These are phyloP conservation scores for Geum urbanum DNA, from an alignment of 306 rosid genomes.

Conservation along the genomic window DNA sequence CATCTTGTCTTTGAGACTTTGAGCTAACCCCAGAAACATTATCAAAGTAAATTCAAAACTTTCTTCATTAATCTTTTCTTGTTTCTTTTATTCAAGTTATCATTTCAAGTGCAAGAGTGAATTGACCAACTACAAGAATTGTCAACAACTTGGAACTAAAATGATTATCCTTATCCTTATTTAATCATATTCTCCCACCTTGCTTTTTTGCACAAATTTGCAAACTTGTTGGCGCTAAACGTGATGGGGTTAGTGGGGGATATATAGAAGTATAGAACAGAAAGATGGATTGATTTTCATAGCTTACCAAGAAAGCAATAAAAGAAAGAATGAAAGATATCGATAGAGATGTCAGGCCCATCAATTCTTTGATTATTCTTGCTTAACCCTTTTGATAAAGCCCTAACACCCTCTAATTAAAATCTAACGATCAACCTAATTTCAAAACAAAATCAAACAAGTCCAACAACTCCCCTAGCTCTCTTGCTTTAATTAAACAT, in stretches of 20 bases:
- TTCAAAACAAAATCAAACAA: neutral
- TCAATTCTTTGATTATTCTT: constrained; percentile 51
- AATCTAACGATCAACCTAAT: constrained; percentile 1
- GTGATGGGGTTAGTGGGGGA: constrained; percentile 15
- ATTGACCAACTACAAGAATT: constrained; percentile 9
- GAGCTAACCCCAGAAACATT: no score
- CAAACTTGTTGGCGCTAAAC: constrained; percentile 8
- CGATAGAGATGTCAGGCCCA: constrained; percentile 29
- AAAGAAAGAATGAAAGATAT: no score
- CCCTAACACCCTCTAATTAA: constrained; percentile 52
- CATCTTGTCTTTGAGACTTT: no score
- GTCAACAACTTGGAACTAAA: neutral
- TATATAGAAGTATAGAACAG: neutral
- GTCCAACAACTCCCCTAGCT: neutral
- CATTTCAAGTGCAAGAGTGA: neutral
- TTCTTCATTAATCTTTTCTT: no score
- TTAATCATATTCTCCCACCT: neutral
- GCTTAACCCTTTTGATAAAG: constrained; percentile 65
- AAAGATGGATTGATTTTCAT: constrained; percentile 8
- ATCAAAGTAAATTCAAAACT: no score
- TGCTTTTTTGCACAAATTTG: neutral
- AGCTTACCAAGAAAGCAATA: no score
- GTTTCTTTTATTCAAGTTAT: no score
- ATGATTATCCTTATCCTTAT: neutral
- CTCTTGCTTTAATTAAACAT: neutral